Conservation (phyloP, 1,139 yeast genomes). For the Blastobotrys raffinosifermentans region DNA sequence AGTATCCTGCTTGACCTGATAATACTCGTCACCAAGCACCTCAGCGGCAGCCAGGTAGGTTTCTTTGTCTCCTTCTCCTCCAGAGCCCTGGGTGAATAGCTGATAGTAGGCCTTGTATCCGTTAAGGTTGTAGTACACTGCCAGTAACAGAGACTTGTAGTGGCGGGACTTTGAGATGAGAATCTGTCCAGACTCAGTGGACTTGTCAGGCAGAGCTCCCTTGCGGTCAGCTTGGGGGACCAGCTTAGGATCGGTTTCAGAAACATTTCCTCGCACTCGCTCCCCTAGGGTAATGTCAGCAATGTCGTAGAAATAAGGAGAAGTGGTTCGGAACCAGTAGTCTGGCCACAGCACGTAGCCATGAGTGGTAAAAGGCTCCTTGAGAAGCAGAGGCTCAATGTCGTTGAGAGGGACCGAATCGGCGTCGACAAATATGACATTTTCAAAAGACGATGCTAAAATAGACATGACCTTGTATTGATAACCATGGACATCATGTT, state of each 20-base stretch:
- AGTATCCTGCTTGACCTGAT: slow-evolving; percentile 59
- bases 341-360: slow-evolving; percentile 81
- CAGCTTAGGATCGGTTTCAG: slow-evolving; percentile 24
- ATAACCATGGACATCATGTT: slow-evolving; percentile 60
- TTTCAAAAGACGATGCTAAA: slow-evolving; percentile 68
- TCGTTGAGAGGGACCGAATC: slow-evolving; percentile 63
- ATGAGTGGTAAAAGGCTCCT: slow-evolving; percentile 46
- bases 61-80: slow-evolving; percentile 90
- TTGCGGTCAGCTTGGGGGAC: slow-evolving; percentile 61
- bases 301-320: slow-evolving; percentile 61
- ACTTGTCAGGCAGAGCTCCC: slow-evolving; percentile 74
- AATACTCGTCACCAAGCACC: slow-evolving; percentile 52
- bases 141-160: slow-evolving; percentile 55
- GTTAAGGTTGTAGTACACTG: slow-evolving; percentile 70
- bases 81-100: slow-evolving; percentile 76
- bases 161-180: slow-evolving; percentile 63
- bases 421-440: slow-evolving; percentile 69
- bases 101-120: slow-evolving; percentile 81
- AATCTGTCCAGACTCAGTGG: slow-evolving; percentile 79
- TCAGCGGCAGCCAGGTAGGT: slow-evolving; percentile 78
- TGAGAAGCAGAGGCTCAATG: slow-evolving; percentile 49
- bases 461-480: slow-evolving; percentile 76
- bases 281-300: slow-evolving; percentile 46
- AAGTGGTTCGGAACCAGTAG: slow-evolving; percentile 70
- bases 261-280: slow-evolving; percentile 38